Percentiles rank a stretch among this genome's conserved stretches.
These are phyloP conservation scores for Bipolaris sorokiniana DNA, from an alignment of 2,329 filamentous ascomycete species.

Conservation along the genomic window DNA sequence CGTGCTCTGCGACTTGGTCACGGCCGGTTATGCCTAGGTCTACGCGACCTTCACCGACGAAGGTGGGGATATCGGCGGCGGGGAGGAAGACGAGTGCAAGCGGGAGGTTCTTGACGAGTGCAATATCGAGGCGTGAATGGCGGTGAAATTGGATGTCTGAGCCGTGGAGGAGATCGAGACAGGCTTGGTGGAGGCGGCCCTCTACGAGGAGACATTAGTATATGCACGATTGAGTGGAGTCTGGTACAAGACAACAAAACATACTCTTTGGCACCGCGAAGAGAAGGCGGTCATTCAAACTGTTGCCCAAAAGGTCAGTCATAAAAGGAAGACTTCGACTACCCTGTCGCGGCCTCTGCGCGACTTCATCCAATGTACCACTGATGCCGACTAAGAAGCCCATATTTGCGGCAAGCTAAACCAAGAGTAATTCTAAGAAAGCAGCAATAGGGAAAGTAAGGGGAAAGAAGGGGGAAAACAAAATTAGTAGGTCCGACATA, in stretches of 20 bases:
- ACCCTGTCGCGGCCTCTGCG: constrained; percentile 35
- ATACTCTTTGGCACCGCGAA: constrained; percentile 98
- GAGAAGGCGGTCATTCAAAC: constrained; percentile 88
- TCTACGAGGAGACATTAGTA: constrained; percentile 60
- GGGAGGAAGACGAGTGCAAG: constrained; percentile 97
- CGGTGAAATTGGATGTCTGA: constrained; percentile 96
- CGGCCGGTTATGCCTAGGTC: constrained; percentile 93
- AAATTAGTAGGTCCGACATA: constrained; percentile 30
- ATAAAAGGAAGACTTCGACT: constrained; percentile 47
- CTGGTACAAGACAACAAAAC: constrained; percentile 46
- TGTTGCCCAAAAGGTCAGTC: constrained; percentile 55
- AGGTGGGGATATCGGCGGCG: constrained; percentile 95
- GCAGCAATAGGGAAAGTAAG: neutral
- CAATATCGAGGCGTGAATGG: constrained; percentile 94
- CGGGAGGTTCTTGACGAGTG: constrained; percentile 93
- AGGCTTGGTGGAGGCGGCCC: constrained; percentile 87
- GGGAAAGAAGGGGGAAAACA: constrained; percentile 12
- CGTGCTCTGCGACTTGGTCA: constrained; percentile 92
- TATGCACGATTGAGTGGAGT: neutral
- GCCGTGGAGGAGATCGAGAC: constrained; percentile 88
- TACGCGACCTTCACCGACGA: constrained; percentile 91
- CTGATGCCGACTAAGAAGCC: constrained; percentile 26
- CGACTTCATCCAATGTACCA: constrained; percentile 28
- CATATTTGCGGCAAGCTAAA: constrained; percentile 26
- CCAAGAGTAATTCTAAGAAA: neutral